Evolutionary conservation across 1,284 basidiomycete genomes (phyloP), one percentile per base, ranked within the genome.

Genomic region (Athelia sp.): DNA sequence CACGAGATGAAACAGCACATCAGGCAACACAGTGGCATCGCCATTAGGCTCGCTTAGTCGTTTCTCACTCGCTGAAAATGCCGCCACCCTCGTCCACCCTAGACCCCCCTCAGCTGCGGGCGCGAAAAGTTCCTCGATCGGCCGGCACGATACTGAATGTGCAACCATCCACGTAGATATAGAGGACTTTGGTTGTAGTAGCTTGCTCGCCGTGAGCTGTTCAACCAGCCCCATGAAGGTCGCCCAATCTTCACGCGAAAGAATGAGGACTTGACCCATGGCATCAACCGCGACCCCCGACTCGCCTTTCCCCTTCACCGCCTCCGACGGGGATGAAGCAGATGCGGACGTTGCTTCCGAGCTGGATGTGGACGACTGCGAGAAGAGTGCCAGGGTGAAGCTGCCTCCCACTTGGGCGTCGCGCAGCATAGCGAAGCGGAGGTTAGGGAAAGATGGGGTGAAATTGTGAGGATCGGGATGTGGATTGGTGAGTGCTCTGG

Each of bases 381-480:
- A 29, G 62, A 77, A 76, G 2, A 77, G 54, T 4, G 74, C 71
- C 29, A 74, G 59, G 0, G 71, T 71, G 57, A 77, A 73, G 29
- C 71, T 73, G 8, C 60, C 64, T 42, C 72, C 67, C 2, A 65
- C 67, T 11, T 61, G 71, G 1, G 68, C 62, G 55, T 71, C 73
- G 24, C 65, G 62, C 13, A 74, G 63, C 24, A 70, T 67, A 4
- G 64, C 66, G 40, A 75, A 63, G 29, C 60, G 55, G 40, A 76
- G 64, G 1, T 56, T 53, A 9, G 61, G 59, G 46, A 61, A 62
- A 4, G 63, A 54, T 19, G 72, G 73, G 4, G 52, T 56, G 58
- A 69, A 75, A 4, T 56, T 46, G 18, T 60, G 49, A 4, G 68
- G 63, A 24, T 63, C 50, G 3, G 70, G 66, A 47, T 66, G 59